Evolutionary conservation across 2,329 filamentous ascomycete species (phyloP).

Genomic region (Colletotrichum cuscutae): DNA sequence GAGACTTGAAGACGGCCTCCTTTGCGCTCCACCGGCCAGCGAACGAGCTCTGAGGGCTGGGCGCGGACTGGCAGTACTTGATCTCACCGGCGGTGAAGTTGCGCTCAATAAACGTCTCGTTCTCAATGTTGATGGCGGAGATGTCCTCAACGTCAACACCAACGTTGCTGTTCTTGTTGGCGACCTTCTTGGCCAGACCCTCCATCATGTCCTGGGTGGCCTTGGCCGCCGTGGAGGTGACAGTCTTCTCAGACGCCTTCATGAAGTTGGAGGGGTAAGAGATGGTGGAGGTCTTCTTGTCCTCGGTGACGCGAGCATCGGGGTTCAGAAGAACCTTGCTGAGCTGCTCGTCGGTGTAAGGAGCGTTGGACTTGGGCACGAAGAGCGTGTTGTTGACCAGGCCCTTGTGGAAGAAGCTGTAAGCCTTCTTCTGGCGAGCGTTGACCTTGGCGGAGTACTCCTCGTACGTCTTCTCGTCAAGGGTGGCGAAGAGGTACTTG

Average conservation of each 20-base stretch:
- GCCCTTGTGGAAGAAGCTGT: slow-evolving; percentile 98
- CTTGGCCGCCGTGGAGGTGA: slow-evolving; percentile 60
- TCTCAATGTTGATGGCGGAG: slow-evolving; percentile 87
- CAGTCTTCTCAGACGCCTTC: slow-evolving; percentile 69
- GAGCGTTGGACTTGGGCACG: slow-evolving; percentile 91
- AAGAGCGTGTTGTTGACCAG: slow-evolving; percentile 98
- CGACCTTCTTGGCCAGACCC: slow-evolving; percentile 74
- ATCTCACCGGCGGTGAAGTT: slow-evolving; percentile 92
- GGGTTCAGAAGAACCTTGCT: slow-evolving; percentile 93
- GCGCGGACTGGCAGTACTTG: slow-evolving; percentile 83
- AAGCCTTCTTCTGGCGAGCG: slow-evolving; percentile 96
- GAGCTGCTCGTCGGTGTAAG: slow-evolving; percentile 90
- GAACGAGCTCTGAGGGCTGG: slow-evolving; percentile 88
- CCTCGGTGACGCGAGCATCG: slow-evolving; percentile 82
- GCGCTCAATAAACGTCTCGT: slow-evolving; percentile 91
- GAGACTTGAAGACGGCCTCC: slow-evolving; percentile 97
- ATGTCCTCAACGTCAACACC: slow-evolving; percentile 96
- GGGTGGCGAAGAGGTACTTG: slow-evolving; percentile 93
- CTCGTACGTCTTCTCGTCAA: slow-evolving; percentile 85
- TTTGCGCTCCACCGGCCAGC: slow-evolving; percentile 97
- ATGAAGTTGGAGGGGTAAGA: slow-evolving; percentile 77
- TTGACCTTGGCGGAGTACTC: slow-evolving; percentile 90
- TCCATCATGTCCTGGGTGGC: slow-evolving; percentile 82
- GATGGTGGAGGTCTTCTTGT: slow-evolving; percentile 88
- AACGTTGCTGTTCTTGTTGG: slow-evolving; percentile 77